Base-by-base conservation (phyloP, 352 stramenopile species). In the Pythium rishiriense region DNA sequence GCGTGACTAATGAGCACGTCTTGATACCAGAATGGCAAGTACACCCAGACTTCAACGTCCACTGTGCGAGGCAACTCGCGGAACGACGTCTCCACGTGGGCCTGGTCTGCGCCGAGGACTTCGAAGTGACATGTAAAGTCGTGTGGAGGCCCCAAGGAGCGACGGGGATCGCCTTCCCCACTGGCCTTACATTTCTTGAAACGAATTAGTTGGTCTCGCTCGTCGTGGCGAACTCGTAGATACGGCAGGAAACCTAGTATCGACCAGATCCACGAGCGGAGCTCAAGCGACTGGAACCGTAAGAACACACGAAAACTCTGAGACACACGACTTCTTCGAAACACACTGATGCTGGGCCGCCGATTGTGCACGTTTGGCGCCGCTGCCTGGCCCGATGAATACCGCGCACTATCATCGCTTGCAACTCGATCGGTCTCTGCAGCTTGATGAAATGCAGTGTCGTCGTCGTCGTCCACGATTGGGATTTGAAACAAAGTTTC, bases 1-100 rank as follows among this genome's bases (percentile, higher is more conserved):
- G 41, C 50, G 21, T 60, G 71, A 2, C 71, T 67, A 12, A 78
- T 58, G 22, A 68, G 56, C 3, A 70, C 33, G 31, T 78, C 71
- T n/a, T 41, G 45, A 43, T 52, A 68, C 60, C 71, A 73, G 43
- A 68, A 75, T 3, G 71, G 67, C 10, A 78, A 19, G 37, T 75
- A 75, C 26, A 78, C 61, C 67, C 71, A 73, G 1, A 78, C 54
- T 62, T 78, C 62, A 15, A 78, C 53, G 25, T 70, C 60, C 8
- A 75, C 25, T 2, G 68, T 58, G 24, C 74, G 62, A 12, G 60
- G 55, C 14, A 73, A 31, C 17, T 77, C 70, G 4, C 54, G 37
- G 49, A 48, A 49, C 19, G 22, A 53, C 3, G 62, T 69, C 24
- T 39, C 33, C 14, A 63, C 47, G 58, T 68, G 48, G 52, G 58